These are phyloP conservation scores for Polychaeton citri DNA, from an alignment of 2,329 filamentous ascomycete genomes.

Conservation along the genomic window DNA sequence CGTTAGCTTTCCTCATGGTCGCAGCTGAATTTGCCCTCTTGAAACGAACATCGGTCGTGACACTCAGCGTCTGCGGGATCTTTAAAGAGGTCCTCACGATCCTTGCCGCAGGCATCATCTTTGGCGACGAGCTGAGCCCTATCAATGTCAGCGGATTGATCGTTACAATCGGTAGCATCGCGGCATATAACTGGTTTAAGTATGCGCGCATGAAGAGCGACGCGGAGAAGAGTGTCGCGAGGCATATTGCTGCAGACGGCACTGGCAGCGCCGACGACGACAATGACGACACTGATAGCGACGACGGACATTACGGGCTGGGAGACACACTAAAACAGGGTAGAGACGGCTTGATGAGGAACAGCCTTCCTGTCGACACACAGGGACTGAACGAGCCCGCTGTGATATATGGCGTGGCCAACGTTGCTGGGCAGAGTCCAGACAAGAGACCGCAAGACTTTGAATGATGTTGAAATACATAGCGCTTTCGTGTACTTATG, in stretches of 20 bases:
- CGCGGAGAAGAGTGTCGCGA: constrained; percentile 40
- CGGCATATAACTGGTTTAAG: constrained; percentile 88
- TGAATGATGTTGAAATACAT: too few species aligned
- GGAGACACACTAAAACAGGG: too few species aligned
- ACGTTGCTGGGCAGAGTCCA: too few species aligned
- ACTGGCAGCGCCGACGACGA: too few species aligned
- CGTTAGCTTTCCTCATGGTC: constrained; percentile 92
- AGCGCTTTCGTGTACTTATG: too few species aligned
- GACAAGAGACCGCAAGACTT: too few species aligned
- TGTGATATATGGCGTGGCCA: too few species aligned
- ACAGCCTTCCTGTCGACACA: too few species aligned
- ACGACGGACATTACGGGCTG: too few species aligned
- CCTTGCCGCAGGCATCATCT: constrained; percentile 71
- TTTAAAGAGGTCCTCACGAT: constrained; percentile 99
- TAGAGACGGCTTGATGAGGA: too few species aligned
- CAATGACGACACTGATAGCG: too few species aligned
- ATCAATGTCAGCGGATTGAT: constrained; percentile 79
- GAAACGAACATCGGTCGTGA: constrained; percentile 90
- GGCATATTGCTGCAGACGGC: constrained; percentile 25
- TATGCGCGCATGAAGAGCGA: constrained; percentile 77
- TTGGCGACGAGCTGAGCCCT: constrained; percentile 73
- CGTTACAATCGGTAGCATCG: constrained; percentile 80
- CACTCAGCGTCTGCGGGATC: constrained; percentile 89
- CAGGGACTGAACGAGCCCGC: too few species aligned
- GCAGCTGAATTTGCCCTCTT: constrained; percentile 89